phyloP scores from a whole-genome alignment of 1,284 basidiomycete species.

The Tilletiopsis washingtonensis region DNA sequence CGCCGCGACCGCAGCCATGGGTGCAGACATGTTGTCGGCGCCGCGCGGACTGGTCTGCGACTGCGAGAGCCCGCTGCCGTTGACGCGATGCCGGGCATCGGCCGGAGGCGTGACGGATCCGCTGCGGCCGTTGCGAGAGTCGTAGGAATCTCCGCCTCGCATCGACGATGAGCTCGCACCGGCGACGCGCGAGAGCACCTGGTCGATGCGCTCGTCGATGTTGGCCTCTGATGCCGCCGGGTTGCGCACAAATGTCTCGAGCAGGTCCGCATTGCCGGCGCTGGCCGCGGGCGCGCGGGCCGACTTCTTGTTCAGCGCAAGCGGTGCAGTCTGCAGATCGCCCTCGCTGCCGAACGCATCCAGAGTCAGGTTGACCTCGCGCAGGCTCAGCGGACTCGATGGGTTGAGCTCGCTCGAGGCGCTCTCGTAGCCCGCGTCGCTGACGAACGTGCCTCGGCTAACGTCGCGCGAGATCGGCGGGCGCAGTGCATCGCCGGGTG shows the following conservation, averaged over 20 bases:
- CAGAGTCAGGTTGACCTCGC: conserved; percentile 16
- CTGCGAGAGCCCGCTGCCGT: not conserved
- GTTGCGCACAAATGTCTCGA: conserved; percentile 18
- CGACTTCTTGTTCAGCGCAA: conserved; percentile 1
- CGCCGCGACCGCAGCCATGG: not conserved
- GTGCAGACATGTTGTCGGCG: too few species aligned
- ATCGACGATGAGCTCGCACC: not conserved
- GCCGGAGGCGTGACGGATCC: not conserved
- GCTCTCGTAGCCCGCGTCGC: conserved; percentile 18
- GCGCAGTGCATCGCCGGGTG: conserved; percentile 7
- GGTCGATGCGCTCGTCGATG: conserved; percentile 31
- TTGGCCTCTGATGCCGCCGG: conserved; percentile 2
- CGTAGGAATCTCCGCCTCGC: not conserved
- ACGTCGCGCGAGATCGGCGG: not conserved
- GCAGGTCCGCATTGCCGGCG: conserved; percentile 13
- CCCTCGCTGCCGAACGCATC: conserved; percentile 1
- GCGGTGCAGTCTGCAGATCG: not conserved
- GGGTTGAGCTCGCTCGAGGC: conserved; percentile 13
- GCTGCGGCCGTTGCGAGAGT: not conserved
- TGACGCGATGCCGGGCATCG: not conserved
- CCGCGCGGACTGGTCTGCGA: not conserved
- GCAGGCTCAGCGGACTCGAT: conserved; percentile 21
- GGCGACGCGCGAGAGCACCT: conserved; percentile 15
- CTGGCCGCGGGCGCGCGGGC: not conserved
- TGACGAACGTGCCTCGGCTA: conserved; percentile 14